Evolutionary conservation across 768 basidiomycete genomes (phyloP), one percentile per base, ranked within the genome.

Genomic region (Lactarius sp.): DNA sequence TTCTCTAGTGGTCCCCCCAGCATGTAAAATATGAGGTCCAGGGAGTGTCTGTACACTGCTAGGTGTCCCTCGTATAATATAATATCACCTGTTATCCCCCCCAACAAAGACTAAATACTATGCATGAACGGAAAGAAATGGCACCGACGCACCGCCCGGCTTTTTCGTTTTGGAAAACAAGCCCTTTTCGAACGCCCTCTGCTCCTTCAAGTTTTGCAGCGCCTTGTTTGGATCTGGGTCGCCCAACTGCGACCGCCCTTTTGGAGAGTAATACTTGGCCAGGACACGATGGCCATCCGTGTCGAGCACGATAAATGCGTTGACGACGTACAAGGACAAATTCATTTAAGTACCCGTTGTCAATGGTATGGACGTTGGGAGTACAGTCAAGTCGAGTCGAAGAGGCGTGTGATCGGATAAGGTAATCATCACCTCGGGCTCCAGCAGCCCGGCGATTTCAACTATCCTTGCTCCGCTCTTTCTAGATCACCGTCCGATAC

Each of bases 81-180:
- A 71, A 98, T 94, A 69, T 98, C 97, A 71, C 93, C 96, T 93
- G 72, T 33, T 14, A n/a, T 22, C 6, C 12, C 20, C 6, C 12
- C 41, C 6, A 46, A 4, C 12, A 16, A 16, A 34, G 13, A 2
- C 6, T 37, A 14, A 37, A 16, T 47, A 6, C 2, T 6, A 2
- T 6, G 0, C 1, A 2, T 14, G 42, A 60, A 33, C n/a, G 31
- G 41, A 36, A 34, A 14, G 2, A 52, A 34, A 8, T 18, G 36
- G 12, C 4, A 14, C 33, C 2, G 34, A 73, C 80, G 73, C 75
- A 96, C 95, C 92, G 76, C 90, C 90, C 13, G 90, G 80, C 73
- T 95, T 92, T 77, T 94, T 94, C 0, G 96, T 97, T 77, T 99
- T 99, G 69, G 92, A 87, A 83, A 87, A 96, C 39, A 98, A 79